These are phyloP conservation scores for Priceomyces medius DNA, from an alignment of 805 yeast species.

Conservation along the genomic window DNA sequence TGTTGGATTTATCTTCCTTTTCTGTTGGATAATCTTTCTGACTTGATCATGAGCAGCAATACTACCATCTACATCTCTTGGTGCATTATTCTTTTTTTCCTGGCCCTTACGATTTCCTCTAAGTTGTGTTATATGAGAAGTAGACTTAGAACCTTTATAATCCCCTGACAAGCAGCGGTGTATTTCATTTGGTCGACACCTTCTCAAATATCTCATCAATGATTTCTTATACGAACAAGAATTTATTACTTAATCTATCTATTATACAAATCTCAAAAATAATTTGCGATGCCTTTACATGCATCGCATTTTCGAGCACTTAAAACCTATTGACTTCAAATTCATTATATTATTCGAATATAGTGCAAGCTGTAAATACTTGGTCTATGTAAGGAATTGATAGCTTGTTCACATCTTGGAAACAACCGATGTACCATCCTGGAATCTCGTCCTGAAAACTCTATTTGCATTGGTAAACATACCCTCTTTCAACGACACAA, in stretches of 20 bases:
- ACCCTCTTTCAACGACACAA: conserved; percentile 95
- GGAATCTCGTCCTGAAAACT: conserved; percentile 89
- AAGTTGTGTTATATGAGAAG: neutral
- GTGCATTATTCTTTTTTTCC: neutral
- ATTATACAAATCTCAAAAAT: neutral
- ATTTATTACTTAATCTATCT: no score
- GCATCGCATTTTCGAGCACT: neutral
- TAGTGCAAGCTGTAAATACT: no score
- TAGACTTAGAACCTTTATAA: neutral
- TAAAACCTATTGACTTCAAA: neutral
- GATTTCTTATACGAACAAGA: no score
- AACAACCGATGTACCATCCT: conserved; percentile 94
- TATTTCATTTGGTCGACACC: neutral
- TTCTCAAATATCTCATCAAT: neutral
- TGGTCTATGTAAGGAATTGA: no score
- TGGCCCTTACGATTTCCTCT: conserved; percentile 1
- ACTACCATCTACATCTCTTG: neutral
- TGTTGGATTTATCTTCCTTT: conserved; percentile 2
- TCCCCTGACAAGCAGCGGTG: neutral
- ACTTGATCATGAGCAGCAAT: conserved; percentile 5
- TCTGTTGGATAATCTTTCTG: conserved; percentile 4
- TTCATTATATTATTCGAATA: neutral
- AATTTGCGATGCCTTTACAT: conserved; percentile 1
- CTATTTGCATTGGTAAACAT: conserved; percentile 97
- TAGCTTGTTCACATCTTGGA: conserved; percentile 60